Percentiles rank a stretch among this genome's conserved stretches.
Conservation (phyloP, 352 stramenopile genomes). For the Phytopythium delawarense region DNA sequence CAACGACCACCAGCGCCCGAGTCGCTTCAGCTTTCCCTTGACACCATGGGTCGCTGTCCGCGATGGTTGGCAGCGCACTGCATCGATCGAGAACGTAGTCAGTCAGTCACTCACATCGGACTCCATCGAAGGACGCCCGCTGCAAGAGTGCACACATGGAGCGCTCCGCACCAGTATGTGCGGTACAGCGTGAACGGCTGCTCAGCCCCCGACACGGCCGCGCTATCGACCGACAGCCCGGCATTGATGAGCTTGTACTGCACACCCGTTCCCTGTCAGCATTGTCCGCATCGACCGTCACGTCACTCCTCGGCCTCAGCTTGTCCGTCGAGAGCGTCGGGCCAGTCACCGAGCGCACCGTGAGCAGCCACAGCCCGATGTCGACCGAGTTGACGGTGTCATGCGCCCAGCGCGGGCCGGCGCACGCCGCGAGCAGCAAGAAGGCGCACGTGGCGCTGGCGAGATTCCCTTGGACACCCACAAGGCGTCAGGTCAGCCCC, state of each 20-base stretch:
- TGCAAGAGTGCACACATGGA: neutral
- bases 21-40: slow-evolving; percentile 39
- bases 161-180: slow-evolving; percentile 32
- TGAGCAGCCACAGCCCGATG: slow-evolving; percentile 66
- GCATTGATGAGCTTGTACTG: slow-evolving; percentile 84
- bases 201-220: slow-evolving; percentile 16
- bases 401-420: slow-evolving; percentile 46
- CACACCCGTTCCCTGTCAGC: slow-evolving; percentile 52
- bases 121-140: too few species aligned
- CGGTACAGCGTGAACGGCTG: slow-evolving; percentile 26
- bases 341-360: slow-evolving; percentile 16
- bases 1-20: slow-evolving; percentile 43
- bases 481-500: neutral
- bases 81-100: neutral
- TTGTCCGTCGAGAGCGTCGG: neutral
- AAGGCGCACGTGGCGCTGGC: slow-evolving; percentile 42
- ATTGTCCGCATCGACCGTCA: slow-evolving; percentile 9
- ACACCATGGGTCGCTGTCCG: slow-evolving; percentile 61
- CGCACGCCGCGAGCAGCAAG: slow-evolving; percentile 44
- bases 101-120: too few species aligned
- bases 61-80: slow-evolving; percentile 34
- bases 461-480: slow-evolving; percentile 33
- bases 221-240: slow-evolving; percentile 34
- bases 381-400: slow-evolving; percentile 72
- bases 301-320: neutral